Base-by-base conservation (phyloP, 106 monocot species). In the Vanilla planifolia region DNA sequence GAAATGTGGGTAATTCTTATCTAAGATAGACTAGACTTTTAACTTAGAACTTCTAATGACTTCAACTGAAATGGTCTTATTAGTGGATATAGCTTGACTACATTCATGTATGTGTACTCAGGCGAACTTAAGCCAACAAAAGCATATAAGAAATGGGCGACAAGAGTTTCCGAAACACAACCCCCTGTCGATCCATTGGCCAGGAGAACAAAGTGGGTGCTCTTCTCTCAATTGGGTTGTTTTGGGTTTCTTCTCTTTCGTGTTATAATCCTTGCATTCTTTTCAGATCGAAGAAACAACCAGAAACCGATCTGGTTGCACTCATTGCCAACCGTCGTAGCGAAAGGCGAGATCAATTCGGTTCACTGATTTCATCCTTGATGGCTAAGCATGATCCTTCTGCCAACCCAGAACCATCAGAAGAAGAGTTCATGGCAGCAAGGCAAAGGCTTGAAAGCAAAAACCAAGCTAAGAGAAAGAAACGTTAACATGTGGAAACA, bases 81-180 rank as follows among this genome's bases (percentile, higher is more conserved):
- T n/a, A n/a, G n/a, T n/a, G n/a, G n/a, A n/a, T n/a, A n/a, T n/a
- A n/a, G n/a, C n/a, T n/a, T n/a, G n/a, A n/a, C n/a, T n/a, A n/a
- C n/a, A n/a, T n/a, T n/a, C n/a, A n/a, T n/a, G n/a, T n/a, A n/a
- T n/a, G n/a, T n/a, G n/a, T n/a, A n/a, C n/a, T n/a, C 27, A 90
- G 95, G 95, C 64, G 95, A 96, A 44, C 62, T 96, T 40, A 86
- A 84, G 72, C 26, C 75, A 48, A 84, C 74, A 20, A 96, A 84
- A 76, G 71, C 73, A 39, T 96, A 96, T 64, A 39, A 77, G 48
- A 96, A 90, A 62, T 96, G 95, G 95, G 80, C 95, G 1, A 87
- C 84, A 47, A 59, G 58, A 63, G 63, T 96, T 34, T 83, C 84
- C 25, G 58, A 78, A 53, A 84, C 51, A 13, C 74, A 87, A 33